These are phyloP conservation scores for Ilyonectria robusta DNA, from an alignment of 2,329 filamentous ascomycete genomes.

Conservation along the genomic window DNA sequence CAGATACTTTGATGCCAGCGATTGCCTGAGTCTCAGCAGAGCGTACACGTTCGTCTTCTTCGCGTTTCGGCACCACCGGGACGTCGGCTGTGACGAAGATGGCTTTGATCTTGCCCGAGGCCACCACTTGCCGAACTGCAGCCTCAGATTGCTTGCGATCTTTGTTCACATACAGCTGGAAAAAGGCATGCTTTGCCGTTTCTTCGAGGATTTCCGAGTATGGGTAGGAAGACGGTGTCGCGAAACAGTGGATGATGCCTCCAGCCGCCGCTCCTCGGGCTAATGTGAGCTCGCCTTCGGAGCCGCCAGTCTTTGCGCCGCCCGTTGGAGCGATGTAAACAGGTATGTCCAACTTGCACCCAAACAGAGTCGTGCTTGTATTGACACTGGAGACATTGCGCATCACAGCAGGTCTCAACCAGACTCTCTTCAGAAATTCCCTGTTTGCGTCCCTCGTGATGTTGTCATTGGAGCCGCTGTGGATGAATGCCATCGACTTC, in stretches of 20 bases:
- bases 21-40: slow-evolving; percentile 58
- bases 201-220: slow-evolving; percentile 64
- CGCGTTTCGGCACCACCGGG: slow-evolving; percentile 69
- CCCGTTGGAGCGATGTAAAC: slow-evolving; percentile 44
- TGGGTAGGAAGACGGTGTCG: slow-evolving; percentile 73
- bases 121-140: slow-evolving; percentile 60
- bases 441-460: slow-evolving; percentile 43
- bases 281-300: slow-evolving; percentile 40
- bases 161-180: slow-evolving; percentile 75
- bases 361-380: slow-evolving; percentile 36
- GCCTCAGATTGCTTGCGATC: slow-evolving; percentile 65
- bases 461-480: slow-evolving; percentile 44
- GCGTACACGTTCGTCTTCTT: slow-evolving; percentile 57
- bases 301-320: slow-evolving; percentile 28
- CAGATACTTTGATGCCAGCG: neutral
- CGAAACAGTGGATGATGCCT: slow-evolving; percentile 72
- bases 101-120: slow-evolving; percentile 59
- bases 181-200: slow-evolving; percentile 56
- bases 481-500: slow-evolving; percentile 46
- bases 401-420: slow-evolving; percentile 46
- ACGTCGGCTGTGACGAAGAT: slow-evolving; percentile 73
- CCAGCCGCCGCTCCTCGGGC: slow-evolving; percentile 47
- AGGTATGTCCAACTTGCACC: slow-evolving; percentile 37
- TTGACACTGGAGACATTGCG: slow-evolving; percentile 37
- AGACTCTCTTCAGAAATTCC: slow-evolving; percentile 35